Evolutionary conservation across 768 basidiomycete genomes (phyloP).

Genomic region (Pisolithus tinctorius): DNA sequence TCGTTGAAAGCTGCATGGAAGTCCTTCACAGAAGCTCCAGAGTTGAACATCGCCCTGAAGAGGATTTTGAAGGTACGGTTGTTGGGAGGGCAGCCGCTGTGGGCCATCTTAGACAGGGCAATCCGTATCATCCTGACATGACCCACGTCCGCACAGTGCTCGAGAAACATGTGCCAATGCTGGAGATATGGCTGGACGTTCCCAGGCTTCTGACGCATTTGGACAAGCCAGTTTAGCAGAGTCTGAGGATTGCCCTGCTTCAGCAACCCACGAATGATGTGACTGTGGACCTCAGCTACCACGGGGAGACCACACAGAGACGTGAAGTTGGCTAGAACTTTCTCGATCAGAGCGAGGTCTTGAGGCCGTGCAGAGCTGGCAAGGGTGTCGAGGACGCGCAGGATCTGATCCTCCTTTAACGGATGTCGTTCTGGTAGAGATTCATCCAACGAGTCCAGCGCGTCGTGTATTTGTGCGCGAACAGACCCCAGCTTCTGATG

Average conservation of each 20-base stretch:
- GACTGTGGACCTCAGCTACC: slow-evolving; percentile 41
- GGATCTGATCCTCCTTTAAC: slow-evolving; percentile 24
- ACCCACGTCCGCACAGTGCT: slow-evolving; percentile 28
- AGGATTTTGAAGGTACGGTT: slow-evolving; percentile 44
- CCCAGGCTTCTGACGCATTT: slow-evolving; percentile 47
- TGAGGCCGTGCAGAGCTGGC: slow-evolving; percentile 44
- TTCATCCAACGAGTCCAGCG: slow-evolving; percentile 16
- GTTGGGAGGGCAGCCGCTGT: slow-evolving; percentile 35
- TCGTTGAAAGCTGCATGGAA: slow-evolving; percentile 39
- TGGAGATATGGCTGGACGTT: slow-evolving; percentile 39
- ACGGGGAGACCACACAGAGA: slow-evolving; percentile 40
- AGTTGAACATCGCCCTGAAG: slow-evolving; percentile 36
- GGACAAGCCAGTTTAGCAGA: slow-evolving; percentile 43
- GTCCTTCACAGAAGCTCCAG: slow-evolving; percentile 23
- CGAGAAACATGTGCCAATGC: slow-evolving; percentile 52
- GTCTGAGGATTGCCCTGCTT: slow-evolving; percentile 36
- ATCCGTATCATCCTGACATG: slow-evolving; percentile 21
- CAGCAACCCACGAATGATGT: slow-evolving; percentile 44
- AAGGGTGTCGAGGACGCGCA: slow-evolving; percentile 38
- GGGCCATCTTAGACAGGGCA: slow-evolving; percentile 31
- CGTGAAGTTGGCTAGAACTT: slow-evolving; percentile 44
- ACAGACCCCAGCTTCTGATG: slow-evolving; percentile 14
- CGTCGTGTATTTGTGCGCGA: slow-evolving; percentile 18
- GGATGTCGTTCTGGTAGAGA: slow-evolving; percentile 2
- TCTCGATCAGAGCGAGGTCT: slow-evolving; percentile 49